Evolutionary conservation across 2,329 filamentous ascomycete genomes (phyloP), one percentile per base, ranked within the genome.

Genomic region (Phialophora macrospora): DNA sequence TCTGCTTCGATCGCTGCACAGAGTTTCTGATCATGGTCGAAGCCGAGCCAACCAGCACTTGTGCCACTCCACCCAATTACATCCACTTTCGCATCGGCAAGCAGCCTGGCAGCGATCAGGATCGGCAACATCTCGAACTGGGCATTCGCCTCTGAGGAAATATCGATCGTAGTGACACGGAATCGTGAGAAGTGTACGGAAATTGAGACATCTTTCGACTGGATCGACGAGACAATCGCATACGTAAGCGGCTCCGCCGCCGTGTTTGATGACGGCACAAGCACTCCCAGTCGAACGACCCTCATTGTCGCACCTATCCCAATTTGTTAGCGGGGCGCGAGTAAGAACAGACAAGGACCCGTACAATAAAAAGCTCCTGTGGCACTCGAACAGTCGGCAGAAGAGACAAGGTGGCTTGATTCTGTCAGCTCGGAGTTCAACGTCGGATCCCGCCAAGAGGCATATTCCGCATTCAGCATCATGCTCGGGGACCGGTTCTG

Each of bases 201-300:
- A 34, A 81, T 72, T n/a, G 62, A 14, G 14, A 64, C 52, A 22
- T 34, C 28, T 8, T 58, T 44, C 17, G 73, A 67, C 55, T 81
- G 63, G 55, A 81, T 76, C 38, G 74, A 73, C 26, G 73, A 73
- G 32, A 68, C n/a, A 28, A 65, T 65, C 12, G 62, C 57, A 17
- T 56, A 32, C 6, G 79, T 80, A 14, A 81, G 73, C 9, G 79
- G 79, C 69, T 82, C 80, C 20, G 81, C 74, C 2, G 76, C 75
- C 11, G 79, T 82, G 70, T 81, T 81, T 60, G 80, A 80, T 46
- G 76, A 79, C 17, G 80, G 80, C 28, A 80, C 76, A 30, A 82
- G 76, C 55, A 82, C 75, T 56, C 79, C 80, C 26, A 82, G 30
- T 4, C 59, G 57, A 14, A 65, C 24, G 7, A 26, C 4, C 55